Conservation (phyloP, 1,139 yeast genomes). For the Geotrichum restrictum region DNA sequence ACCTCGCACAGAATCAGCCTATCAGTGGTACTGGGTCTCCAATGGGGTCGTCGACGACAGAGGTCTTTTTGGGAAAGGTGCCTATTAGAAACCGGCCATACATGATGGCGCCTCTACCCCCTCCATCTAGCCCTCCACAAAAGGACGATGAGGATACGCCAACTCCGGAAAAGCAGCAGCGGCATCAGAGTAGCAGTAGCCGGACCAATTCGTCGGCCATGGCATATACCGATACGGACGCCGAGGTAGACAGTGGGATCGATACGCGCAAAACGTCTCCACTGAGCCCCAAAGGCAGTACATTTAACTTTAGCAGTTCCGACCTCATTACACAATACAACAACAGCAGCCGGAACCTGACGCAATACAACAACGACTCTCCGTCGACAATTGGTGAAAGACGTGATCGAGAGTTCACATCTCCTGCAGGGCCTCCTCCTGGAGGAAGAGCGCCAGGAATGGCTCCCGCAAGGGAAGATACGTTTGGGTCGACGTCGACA, state of each 20-base stretch:
- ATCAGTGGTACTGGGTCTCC: too few species aligned
- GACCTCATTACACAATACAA: neutral
- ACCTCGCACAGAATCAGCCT: constrained; percentile 2
- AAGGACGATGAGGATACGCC: constrained; percentile 1
- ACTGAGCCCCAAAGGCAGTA: neutral
- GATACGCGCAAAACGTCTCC: constrained; percentile 1
- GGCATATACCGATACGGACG: neutral
- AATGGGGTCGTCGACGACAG: too few species aligned
- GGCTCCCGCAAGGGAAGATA: neutral
- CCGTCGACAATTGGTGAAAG: neutral
- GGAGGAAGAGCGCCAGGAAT: too few species aligned
- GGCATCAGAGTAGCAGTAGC: neutral
- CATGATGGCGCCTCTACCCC: neutral
- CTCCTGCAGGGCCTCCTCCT: too few species aligned
- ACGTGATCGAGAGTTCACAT: neutral
- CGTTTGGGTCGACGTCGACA: neutral
- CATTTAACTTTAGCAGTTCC: neutral
- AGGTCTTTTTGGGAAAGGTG: neutral
- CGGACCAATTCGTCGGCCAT: neutral
- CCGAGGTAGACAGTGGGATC: neutral
- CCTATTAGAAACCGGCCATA: neutral
- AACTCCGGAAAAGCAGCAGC: neutral
- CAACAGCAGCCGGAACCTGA: neutral
- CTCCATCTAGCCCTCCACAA: neutral
- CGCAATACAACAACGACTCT: neutral